Conservation (phyloP, 2,329 filamentous ascomycete species). For the Ophiobolus disseminans region DNA sequence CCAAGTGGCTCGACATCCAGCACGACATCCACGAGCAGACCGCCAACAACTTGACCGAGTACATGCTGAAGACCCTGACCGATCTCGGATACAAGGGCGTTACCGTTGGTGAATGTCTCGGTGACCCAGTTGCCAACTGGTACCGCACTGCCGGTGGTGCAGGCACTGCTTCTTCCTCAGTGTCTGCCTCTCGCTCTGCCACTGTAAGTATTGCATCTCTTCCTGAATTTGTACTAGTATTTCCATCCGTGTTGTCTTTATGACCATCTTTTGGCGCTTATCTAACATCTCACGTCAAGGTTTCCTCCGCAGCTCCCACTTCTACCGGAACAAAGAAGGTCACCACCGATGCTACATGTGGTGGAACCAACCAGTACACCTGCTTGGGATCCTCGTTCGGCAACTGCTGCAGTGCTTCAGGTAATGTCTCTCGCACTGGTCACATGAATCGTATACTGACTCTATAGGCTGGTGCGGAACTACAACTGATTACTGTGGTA, state of each 20-base stretch:
- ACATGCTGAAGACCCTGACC: constrained; percentile 52
- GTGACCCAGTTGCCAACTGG: constrained; percentile 56
- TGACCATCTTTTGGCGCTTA: constrained; percentile 1
- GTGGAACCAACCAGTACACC: constrained; percentile 49
- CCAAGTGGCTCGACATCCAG: constrained; percentile 61
- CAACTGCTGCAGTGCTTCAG: constrained; percentile 53
- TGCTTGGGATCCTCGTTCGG: constrained; percentile 53
- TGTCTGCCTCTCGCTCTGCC: constrained; percentile 15
- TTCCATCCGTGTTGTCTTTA: constrained; percentile 10
- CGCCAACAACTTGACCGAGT: constrained; percentile 53
- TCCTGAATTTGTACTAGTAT: constrained; percentile 5
- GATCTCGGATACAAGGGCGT: constrained; percentile 53
- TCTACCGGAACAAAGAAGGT: constrained; percentile 36
- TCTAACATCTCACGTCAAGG: constrained; percentile 12
- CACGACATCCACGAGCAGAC: constrained; percentile 59
- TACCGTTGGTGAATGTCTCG: constrained; percentile 57
- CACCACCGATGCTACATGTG: constrained; percentile 53
- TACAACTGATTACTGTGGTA: constrained; percentile 36
- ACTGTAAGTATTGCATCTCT: constrained; percentile 1
- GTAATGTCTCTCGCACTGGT: no score
- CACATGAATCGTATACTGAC: no score
- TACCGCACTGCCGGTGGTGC: constrained; percentile 53
- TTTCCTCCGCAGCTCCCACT: constrained; percentile 14
- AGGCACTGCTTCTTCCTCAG: constrained; percentile 39
- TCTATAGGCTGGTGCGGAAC: constrained; percentile 41